Conservation (phyloP, 495 filamentous ascomycete species). For the Acidomyces sp. region DNA sequence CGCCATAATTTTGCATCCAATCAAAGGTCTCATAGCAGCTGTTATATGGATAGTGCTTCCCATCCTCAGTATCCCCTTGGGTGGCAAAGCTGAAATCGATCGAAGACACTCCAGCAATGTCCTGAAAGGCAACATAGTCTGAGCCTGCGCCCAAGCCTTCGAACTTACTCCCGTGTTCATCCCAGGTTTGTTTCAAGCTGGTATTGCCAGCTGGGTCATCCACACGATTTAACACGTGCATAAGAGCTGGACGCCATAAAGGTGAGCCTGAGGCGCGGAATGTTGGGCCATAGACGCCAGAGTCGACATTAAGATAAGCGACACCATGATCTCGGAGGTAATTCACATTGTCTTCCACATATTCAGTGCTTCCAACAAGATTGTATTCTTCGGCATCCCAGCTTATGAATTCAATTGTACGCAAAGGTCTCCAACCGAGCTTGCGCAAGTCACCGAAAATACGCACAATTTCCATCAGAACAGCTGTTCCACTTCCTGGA, state of each 20-base stretch:
- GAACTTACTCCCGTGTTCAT: constrained; percentile 43
- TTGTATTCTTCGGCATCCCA: constrained; percentile 96
- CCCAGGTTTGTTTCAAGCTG: constrained; percentile 65
- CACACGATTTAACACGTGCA: constrained; percentile 59
- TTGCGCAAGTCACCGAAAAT: constrained; percentile 64
- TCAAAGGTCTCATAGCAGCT: constrained; percentile 83
- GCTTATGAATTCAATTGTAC: constrained; percentile 85
- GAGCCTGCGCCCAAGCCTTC: constrained; percentile 65
- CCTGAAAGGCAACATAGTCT: constrained; percentile 85
- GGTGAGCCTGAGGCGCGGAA: constrained; percentile 72
- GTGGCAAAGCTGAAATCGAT: constrained; percentile 67
- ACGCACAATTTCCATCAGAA: constrained; percentile 75
- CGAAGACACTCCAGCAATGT: constrained; percentile 81
- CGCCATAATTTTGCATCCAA: constrained; percentile 66
- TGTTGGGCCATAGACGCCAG: constrained; percentile 55
- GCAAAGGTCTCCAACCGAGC: constrained; percentile 77
- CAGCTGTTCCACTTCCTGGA: constrained; percentile 77
- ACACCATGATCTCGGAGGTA: constrained; percentile 47
- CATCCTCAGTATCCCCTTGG: background rate
- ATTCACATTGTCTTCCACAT: constrained; percentile 60
- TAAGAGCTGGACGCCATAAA: constrained; percentile 55
- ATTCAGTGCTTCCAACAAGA: constrained; percentile 85
- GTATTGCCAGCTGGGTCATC: constrained; percentile 58
- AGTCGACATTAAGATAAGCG: constrained; percentile 86
- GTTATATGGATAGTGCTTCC: constrained; percentile 49